Evolutionary conservation across 2,329 filamentous ascomycete genomes (phyloP).

Genomic region (Fonsecaea multimorphosa): DNA sequence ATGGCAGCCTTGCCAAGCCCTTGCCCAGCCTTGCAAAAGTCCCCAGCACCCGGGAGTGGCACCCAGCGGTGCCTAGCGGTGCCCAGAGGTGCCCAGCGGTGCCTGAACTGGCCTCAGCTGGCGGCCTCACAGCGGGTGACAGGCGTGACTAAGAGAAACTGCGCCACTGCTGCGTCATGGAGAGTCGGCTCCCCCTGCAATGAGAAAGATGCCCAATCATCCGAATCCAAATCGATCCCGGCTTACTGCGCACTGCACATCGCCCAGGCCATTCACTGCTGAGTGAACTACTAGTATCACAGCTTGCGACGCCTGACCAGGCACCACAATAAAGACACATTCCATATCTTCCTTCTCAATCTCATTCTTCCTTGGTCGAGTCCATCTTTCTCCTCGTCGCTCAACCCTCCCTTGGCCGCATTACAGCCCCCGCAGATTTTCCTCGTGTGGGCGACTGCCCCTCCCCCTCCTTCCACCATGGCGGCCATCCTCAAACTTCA

Average conservation of each 20-base stretch:
- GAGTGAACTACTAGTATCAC: constrained; percentile 7
- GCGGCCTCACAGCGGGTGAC: neutral
- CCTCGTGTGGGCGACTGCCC: constrained; percentile 21
- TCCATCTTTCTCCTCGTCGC: constrained; percentile 2
- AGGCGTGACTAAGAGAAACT: constrained; percentile 1
- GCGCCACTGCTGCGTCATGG: constrained; percentile 5
- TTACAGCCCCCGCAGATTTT: neutral
- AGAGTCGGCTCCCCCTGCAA: neutral
- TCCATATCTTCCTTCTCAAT: constrained; percentile 22
- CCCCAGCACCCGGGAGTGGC: too few relatives aligned
- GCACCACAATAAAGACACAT: constrained; percentile 29
- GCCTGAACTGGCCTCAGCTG: too few relatives aligned
- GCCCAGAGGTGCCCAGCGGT: too few relatives aligned
- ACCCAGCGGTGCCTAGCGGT: too few relatives aligned
- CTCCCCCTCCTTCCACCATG: constrained; percentile 33
- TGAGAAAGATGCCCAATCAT: constrained; percentile 3
- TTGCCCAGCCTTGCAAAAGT: neutral
- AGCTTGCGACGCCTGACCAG: constrained; percentile 27
- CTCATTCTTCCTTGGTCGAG: constrained; percentile 1
- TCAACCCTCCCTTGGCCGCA: neutral
- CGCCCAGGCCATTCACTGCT: neutral
- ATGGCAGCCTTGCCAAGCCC: constrained; percentile 3
- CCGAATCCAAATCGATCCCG: too few relatives aligned
- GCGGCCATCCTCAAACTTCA: constrained; percentile 39
- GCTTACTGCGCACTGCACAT: constrained; percentile 15